Evolutionary conservation across 116 monocot genomes (phyloP).

Genomic region (Papilionanthe hybrid): DNA sequence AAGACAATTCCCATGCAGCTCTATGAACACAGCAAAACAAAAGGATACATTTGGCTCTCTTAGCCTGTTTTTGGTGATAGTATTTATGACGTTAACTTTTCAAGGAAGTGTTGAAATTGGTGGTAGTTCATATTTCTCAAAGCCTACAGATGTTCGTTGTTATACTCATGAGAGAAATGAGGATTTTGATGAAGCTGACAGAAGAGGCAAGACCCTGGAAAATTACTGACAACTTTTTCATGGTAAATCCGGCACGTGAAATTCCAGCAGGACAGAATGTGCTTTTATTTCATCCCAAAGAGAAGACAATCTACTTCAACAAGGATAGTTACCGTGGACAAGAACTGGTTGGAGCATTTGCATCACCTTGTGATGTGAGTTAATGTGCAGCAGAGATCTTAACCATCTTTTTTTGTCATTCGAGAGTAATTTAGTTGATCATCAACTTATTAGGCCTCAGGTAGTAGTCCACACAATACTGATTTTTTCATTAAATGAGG

Average conservation of each 20-base stretch:
- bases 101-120: constrained; percentile 8
- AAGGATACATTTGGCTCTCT: neutral
- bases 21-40: neutral
- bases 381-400: constrained; percentile 13
- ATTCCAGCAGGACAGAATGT: constrained; percentile 15
- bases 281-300: no score
- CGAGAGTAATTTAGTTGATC: constrained; percentile 17
- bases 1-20: neutral
- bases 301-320: no score
- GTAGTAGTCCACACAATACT: neutral
- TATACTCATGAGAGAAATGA: neutral
- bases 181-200: constrained; percentile 7
- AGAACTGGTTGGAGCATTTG: no score
- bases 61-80: constrained; percentile 8
- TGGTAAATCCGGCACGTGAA: constrained; percentile 12
- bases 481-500: constrained; percentile 14
- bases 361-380: no score
- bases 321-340: no score
- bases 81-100: constrained; percentile 3
- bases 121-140: neutral
- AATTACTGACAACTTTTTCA: constrained; percentile 6
- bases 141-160: neutral
- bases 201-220: neutral
- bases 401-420: constrained; percentile 16
- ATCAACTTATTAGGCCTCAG: constrained; percentile 14